These are phyloP conservation scores for Whalleya microplaca DNA, from an alignment of 2,329 filamentous ascomycete species.

Conservation along the genomic window DNA sequence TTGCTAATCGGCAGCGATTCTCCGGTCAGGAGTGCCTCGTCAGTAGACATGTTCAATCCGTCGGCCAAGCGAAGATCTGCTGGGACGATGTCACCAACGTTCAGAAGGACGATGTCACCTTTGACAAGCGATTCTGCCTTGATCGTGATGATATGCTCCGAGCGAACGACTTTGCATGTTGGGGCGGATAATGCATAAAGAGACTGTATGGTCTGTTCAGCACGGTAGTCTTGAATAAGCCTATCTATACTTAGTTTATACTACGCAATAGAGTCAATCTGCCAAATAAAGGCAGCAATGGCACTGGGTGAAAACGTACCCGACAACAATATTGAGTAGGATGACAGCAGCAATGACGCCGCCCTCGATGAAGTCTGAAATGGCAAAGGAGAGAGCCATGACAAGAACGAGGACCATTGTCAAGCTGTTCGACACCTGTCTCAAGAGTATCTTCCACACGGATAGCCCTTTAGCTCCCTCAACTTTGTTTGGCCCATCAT, in stretches of 20 bases:
- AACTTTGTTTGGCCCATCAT: constrained; percentile 72
- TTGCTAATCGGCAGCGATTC: constrained; percentile 74
- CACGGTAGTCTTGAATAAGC: constrained; percentile 63
- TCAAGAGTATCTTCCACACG: constrained; percentile 75
- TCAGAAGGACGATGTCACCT: constrained; percentile 67
- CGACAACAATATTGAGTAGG: constrained; percentile 68
- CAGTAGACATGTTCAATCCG: constrained; percentile 74
- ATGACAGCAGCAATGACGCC: constrained; percentile 67
- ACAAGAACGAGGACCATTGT: constrained; percentile 76
- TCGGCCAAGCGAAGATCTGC: constrained; percentile 69
- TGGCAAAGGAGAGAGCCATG: constrained; percentile 71
- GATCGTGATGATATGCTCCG: constrained; percentile 53
- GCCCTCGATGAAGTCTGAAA: constrained; percentile 66
- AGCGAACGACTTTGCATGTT: constrained; percentile 61
- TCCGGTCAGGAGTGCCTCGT: constrained; percentile 75
- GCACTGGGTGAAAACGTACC: constrained; percentile 46
- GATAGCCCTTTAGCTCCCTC: constrained; percentile 73
- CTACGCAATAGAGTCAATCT: background rate
- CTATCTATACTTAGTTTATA: constrained; percentile 38
- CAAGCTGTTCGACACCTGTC: constrained; percentile 77
- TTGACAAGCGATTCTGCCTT: constrained; percentile 63
- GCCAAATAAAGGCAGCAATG: background rate
- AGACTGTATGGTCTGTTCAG: constrained; percentile 65
- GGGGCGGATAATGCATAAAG: constrained; percentile 62
- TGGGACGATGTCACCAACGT: constrained; percentile 70